Evolutionary conservation across 768 basidiomycete species (phyloP).

Genomic region (Pholiota microspora): DNA sequence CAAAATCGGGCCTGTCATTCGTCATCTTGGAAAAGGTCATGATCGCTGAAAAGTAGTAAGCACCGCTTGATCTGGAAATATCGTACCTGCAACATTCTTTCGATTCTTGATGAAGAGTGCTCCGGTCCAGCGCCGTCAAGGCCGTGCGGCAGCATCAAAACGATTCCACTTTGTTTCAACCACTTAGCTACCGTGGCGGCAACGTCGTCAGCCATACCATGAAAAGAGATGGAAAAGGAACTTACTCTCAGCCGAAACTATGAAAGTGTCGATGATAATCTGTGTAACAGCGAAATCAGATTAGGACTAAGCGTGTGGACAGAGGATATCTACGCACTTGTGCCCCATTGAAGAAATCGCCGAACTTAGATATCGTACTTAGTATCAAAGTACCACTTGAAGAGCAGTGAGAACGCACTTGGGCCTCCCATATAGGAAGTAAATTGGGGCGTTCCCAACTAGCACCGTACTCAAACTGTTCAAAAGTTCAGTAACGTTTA

Average conservation of each 20-base stretch:
- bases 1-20: conserved; percentile 57
- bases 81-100: conserved; percentile 86
- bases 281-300: conserved; percentile 24
- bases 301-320: too few relatives aligned
- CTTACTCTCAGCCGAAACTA: conserved; percentile 82
- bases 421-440: conserved; percentile 90
- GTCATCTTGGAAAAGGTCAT: too few relatives aligned
- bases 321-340: conserved; percentile 42
- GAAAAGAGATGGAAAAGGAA: conserved; percentile 5
- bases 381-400: background rate
- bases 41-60: conserved; percentile 1
- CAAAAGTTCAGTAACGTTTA: background rate
- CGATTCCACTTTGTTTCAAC: conserved; percentile 87
- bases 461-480: conserved; percentile 84
- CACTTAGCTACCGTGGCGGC: conserved; percentile 68
- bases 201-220: background rate
- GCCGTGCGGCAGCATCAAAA: conserved; percentile 85
- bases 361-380: conserved; percentile 50
- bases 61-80: too few relatives aligned
- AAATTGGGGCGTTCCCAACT: conserved; percentile 86
- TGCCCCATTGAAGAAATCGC: conserved; percentile 92
- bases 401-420: conserved; percentile 39
- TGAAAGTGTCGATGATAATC: conserved; percentile 87
- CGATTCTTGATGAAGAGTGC: conserved; percentile 86
- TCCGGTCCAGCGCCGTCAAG: conserved; percentile 92